Evolutionary conservation across 345 rosid genomes (phyloP).

Genomic region (Ceriops tagal): DNA sequence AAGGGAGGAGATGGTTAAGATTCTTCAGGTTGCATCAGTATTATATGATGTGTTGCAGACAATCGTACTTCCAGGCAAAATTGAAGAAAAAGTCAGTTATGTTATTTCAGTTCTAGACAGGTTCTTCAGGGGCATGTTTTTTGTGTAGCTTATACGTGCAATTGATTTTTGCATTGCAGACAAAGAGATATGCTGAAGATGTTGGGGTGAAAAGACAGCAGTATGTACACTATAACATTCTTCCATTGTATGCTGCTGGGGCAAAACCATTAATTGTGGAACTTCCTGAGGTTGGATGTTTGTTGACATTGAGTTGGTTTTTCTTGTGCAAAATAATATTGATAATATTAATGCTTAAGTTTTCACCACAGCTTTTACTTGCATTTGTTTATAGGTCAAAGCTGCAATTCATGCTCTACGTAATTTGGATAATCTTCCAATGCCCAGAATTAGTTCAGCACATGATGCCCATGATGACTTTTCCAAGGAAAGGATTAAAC

Average conservation of each 20-base stretch:
- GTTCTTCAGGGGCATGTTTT: constrained; percentile 8
- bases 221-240: constrained; percentile 72
- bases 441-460: constrained; percentile 25
- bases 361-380: constrained; percentile 10
- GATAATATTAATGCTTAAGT: constrained; percentile 5
- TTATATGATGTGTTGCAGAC: constrained; percentile 73
- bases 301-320: constrained; percentile 8
- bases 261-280: constrained; percentile 73
- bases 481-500: constrained; percentile 41
- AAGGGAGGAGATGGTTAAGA: constrained; percentile 95
- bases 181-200: constrained; percentile 49
- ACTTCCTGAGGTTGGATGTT: constrained; percentile 74
- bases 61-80: constrained; percentile 45
- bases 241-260: constrained; percentile 65
- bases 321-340: constrained; percentile 3
- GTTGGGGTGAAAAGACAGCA: constrained; percentile 60
- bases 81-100: constrained; percentile 58
- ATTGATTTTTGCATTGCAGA: constrained; percentile 40
- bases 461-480: constrained; percentile 24
- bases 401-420: constrained; percentile 64
- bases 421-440: constrained; percentile 63
- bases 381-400: constrained; percentile 50
- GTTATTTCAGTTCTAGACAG: constrained; percentile 9
- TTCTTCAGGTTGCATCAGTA: constrained; percentile 78
- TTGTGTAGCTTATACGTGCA: constrained; percentile 5